Percentiles rank a stretch among this genome's conserved stretches.
Conservation (phyloP, 345 rosid species). For the Pistacia atlantica region DNA sequence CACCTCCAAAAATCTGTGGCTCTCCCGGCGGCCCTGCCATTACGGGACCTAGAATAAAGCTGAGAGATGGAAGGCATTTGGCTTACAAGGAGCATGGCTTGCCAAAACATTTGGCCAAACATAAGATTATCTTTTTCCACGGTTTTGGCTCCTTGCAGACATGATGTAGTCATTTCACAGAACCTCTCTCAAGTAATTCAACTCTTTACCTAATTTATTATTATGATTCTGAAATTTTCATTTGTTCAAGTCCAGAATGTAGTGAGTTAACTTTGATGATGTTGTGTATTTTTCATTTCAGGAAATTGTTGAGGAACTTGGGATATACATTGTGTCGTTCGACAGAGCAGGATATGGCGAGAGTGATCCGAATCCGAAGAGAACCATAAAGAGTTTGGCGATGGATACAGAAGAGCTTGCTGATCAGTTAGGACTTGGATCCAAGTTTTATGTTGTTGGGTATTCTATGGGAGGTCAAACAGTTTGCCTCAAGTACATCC, state of each 20-base stretch:
- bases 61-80: constrained; percentile 62
- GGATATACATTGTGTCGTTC: constrained; percentile 37
- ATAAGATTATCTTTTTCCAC: constrained; percentile 46
- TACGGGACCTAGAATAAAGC: constrained; percentile 45
- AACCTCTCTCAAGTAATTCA: constrained; percentile 35
- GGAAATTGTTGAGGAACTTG: constrained; percentile 48
- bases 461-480: constrained; percentile 55
- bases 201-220: neutral
- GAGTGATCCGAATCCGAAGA: constrained; percentile 48
- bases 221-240: neutral
- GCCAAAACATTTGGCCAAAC: constrained; percentile 39
- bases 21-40: constrained; percentile 42
- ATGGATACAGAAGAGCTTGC: constrained; percentile 55
- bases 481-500: constrained; percentile 54
- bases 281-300: constrained; percentile 20
- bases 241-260: neutral
- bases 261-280: neutral
- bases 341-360: constrained; percentile 60
- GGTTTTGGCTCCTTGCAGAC: constrained; percentile 47
- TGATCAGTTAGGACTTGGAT: constrained; percentile 41
- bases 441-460: constrained; percentile 48
- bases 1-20: constrained; percentile 41
- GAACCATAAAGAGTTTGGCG: constrained; percentile 44
- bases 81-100: constrained; percentile 58
- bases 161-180: constrained; percentile 26